phyloP scores from a whole-genome alignment of 202 grass and related monocot genomes.

The Thinopyrum obtusiflorum region DNA sequence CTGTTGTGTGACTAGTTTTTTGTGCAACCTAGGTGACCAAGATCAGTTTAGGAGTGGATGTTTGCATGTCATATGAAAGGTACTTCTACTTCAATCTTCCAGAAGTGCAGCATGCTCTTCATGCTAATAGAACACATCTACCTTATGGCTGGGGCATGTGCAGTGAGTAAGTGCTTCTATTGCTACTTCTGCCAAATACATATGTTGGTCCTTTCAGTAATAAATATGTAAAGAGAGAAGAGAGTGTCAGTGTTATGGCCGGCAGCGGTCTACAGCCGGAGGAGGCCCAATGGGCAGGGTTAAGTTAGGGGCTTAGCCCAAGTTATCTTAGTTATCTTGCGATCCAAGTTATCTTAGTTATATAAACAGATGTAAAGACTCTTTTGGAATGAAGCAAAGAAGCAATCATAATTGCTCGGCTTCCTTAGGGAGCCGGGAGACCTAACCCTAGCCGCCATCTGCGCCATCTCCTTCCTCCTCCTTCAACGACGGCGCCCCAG shows the following conservation, averaged over 20 bases:
- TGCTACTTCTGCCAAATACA: background rate
- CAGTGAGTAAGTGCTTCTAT: conserved; percentile 67
- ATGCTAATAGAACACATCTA: conserved; percentile 89
- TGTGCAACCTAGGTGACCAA: conserved; percentile 62
- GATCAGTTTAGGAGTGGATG: conserved; percentile 78
- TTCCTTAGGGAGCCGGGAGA: no score
- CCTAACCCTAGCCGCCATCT: no score
- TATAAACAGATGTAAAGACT: no score
- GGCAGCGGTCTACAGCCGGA: no score
- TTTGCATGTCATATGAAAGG: conserved; percentile 93
- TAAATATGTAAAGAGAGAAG: background rate
- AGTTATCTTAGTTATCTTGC: no score
- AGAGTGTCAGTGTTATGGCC: background rate
- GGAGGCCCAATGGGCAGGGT: no score
- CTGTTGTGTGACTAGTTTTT: background rate
- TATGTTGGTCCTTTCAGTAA: background rate
- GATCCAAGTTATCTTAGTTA: no score
- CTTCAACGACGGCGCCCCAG: no score
- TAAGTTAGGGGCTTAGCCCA: no score
- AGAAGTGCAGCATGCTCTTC: conserved; percentile 86
- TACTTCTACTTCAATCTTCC: conserved; percentile 90
- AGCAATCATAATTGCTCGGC: no score
- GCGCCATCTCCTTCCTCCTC: no score
- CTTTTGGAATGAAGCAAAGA: no score
- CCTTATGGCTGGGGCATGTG: conserved; percentile 91